Evolutionary conservation across 2,329 filamentous ascomycete species (phyloP), one percentile per base, ranked within the genome.

Genomic region (Ilyonectria sp.): DNA sequence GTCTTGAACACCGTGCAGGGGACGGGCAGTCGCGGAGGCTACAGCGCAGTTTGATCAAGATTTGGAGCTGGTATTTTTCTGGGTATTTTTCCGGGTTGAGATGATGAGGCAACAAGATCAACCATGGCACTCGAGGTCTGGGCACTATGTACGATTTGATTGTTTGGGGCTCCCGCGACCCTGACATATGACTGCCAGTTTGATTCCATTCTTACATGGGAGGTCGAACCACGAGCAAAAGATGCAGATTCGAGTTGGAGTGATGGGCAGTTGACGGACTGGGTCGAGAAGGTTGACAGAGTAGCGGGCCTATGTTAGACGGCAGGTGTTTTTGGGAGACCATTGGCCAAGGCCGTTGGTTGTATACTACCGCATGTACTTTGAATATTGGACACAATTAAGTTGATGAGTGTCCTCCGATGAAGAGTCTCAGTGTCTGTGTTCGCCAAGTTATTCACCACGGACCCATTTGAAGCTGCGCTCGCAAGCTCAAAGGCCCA

Each of bases 1-100:
- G 91, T 97, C 21, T 84, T 96, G 54, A 94, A 93, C 78, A 95
- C 94, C 0, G 86, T 98, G 10, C 94, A 97, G 81, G 94, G 94
- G 1, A 89, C 91, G 49, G 93, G 94, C 8, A 92, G 91, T 66
- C 90, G 96, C 76, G 95, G 95, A 52, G 96, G 96, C 2, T 99
- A 99, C 82, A 97, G 94, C 77, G 96, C 96, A 52, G 95, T 99
- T 72, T 97, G 84, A 86, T 52, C 23, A 37, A 43, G 37, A 13
- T 46, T 17, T 17, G 47, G 53, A 37, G 29, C 43, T n/a, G 52
- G 43, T 56, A 26, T 29, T 29, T 53, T 55, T 69, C 46, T 57
- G 35, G 17, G 60, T 8, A 17, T 37, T 64, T 59, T 11, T n/a
- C 50, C n/a, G n/a, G 40, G 52, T 53, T 53, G 57, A 50, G 29